Evolutionary conservation across 2,329 filamentous ascomycete species (phyloP), one percentile per base, ranked within the genome.

Genomic region (Fusarium nygamai): DNA sequence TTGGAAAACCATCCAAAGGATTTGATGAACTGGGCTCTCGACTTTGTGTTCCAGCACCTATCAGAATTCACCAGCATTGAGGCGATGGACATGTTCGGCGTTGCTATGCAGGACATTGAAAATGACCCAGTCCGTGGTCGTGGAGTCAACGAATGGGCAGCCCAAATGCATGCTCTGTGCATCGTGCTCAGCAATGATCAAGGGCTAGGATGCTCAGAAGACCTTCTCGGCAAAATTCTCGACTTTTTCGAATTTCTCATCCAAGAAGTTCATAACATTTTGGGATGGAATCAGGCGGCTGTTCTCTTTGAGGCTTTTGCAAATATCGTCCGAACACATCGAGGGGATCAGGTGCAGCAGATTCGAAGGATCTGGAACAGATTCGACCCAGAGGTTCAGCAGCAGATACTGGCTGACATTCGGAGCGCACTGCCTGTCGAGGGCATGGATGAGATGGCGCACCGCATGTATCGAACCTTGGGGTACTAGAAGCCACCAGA

Each of bases 171-270:
- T 57, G 73, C 69, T 34, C 29, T 82, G 22, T 81, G 78, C 61
- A 68, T 80, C 22, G 67, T 81, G 13, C 73, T 82, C 14, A 76
- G 79, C 39, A 74, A 79, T 33, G 72, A 76, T 38, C 60, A 57
- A 20, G 77, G 75, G 8, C 61, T 82, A 5, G 80, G 79, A 12
- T 82, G 79, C 51, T 79, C 79, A 22, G 65, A 74, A 6, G 54
- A 38, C 33, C 68, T 82, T 27, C 74, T 80, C 7, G 46, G 61
- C 13, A 65, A 68, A 22, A 64, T 82, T 27, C 70, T 78, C 14
- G 58, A 65, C 36, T 80, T 81, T 38, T 67, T 81, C 24, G 57
- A 77, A 48, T 53, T 50, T 31, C 61, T 81, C 19, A 74, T 79
- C 29, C 71, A 54, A 6, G 54, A 76, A 31, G 61, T 80, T n/a